phyloP scores from a whole-genome alignment of 345 rosid genomes.

The Citrus sinensis region DNA sequence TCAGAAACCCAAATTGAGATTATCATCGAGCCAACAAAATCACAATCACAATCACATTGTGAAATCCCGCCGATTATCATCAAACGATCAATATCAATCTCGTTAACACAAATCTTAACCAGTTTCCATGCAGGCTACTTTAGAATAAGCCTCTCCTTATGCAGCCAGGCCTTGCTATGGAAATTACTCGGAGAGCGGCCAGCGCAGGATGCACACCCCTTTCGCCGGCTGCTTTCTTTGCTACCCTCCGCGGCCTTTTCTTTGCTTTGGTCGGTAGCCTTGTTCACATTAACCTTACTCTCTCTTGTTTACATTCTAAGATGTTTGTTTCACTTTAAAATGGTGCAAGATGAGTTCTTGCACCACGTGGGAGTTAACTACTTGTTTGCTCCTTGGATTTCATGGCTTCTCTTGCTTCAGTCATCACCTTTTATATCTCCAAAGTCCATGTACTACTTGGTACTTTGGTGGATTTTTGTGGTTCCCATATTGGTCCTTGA shows the following conservation, averaged over 20 bases:
- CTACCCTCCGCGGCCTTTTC: constrained; percentile 39
- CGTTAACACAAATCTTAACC: constrained; percentile 11
- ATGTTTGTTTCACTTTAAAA: constrained; percentile 35
- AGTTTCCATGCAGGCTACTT: constrained; percentile 53
- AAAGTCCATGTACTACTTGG: background rate
- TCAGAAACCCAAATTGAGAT: background rate
- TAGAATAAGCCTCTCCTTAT: constrained; percentile 49
- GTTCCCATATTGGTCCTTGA: constrained; percentile 28
- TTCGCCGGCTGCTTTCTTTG: constrained; percentile 25
- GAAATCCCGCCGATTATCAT: background rate
- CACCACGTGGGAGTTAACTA: constrained; percentile 35
- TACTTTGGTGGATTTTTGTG: constrained; percentile 29
- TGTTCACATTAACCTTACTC: constrained; percentile 32
- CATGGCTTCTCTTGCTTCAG: constrained; percentile 35
- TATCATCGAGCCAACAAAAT: background rate
- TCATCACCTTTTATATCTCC: constrained; percentile 26
- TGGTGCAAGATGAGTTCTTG: constrained; percentile 50
- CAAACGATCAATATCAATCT: constrained; percentile 7
- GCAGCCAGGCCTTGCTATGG: constrained; percentile 57
- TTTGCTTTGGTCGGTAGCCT: constrained; percentile 45
- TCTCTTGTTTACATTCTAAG: constrained; percentile 35
- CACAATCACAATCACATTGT: background rate
- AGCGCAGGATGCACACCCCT: constrained; percentile 13
- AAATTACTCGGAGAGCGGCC: constrained; percentile 35
- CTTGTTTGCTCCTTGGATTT: constrained; percentile 32